A percentile compares a stretch with the other conserved stretches of the same genome.
These are phyloP conservation scores for Talaromyces proteolyticus DNA, from an alignment of 495 filamentous ascomycete genomes.

Conservation along the genomic window DNA sequence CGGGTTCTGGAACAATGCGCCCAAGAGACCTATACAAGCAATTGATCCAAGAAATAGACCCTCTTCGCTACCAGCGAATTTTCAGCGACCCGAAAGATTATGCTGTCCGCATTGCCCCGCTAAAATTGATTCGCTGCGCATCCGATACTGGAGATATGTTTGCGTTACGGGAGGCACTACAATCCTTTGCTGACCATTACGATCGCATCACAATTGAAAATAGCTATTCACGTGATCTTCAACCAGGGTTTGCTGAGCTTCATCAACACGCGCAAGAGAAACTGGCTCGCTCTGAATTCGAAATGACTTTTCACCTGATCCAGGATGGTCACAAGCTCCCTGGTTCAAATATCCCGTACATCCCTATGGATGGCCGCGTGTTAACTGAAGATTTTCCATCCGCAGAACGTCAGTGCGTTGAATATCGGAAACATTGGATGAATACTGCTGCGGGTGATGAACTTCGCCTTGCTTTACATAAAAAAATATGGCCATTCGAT, in stretches of 20 bases:
- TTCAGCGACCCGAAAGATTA: neutral
- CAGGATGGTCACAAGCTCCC: neutral
- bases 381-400: neutral
- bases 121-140: neutral
- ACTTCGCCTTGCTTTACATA: neutral
- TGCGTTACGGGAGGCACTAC: neutral
- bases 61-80: neutral
- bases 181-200: neutral
- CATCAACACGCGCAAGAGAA: neutral
- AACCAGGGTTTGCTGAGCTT: neutral
- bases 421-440: neutral
- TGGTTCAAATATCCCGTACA: neutral
- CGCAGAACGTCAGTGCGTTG: neutral
- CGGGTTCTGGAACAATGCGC: too few relatives aligned
- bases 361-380: neutral
- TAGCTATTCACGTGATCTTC: neutral
- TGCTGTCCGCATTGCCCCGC: neutral
- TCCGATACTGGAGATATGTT: neutral
- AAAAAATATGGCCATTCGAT: neutral
- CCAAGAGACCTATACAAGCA: too few relatives aligned
- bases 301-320: neutral
- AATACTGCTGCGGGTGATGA: neutral
- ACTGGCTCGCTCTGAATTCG: neutral
- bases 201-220: neutral
- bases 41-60: too few relatives aligned